A percentile compares a stretch with the other conserved stretches of the same genome.
These are phyloP conservation scores for Spergularia marina DNA, from an alignment of 148 eudicot genomes.

Conservation along the genomic window DNA sequence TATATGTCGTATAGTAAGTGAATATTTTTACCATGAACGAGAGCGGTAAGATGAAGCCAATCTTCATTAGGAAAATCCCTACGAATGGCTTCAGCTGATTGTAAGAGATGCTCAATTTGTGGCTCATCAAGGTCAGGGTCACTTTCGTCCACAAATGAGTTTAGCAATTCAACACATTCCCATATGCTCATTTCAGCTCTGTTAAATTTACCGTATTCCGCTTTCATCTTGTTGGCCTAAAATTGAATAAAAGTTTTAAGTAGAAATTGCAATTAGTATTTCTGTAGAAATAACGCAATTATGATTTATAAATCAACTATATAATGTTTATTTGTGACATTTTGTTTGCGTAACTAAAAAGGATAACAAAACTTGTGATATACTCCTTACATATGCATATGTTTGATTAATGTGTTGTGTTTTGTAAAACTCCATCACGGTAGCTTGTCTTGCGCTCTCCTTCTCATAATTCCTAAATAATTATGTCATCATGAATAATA, in stretches of 20 bases:
- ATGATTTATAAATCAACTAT: no score
- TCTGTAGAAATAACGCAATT: background rate
- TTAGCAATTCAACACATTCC: constrained; percentile 86
- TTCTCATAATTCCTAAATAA: constrained; percentile 41
- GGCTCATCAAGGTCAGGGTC: constrained; percentile 90
- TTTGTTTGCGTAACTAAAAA: no score
- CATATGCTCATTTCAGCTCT: constrained; percentile 88
- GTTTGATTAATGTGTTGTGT: constrained; percentile 52
- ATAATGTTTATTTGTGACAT: no score
- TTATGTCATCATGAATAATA: background rate
- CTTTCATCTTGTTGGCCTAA: constrained; percentile 77
- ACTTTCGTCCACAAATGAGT: constrained; percentile 79
- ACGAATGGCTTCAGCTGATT: constrained; percentile 80
- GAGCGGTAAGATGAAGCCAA: constrained; percentile 89
- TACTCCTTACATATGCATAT: constrained; percentile 45
- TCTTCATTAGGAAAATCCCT: constrained; percentile 76
- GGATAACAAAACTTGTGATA: background rate
- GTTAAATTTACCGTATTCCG: constrained; percentile 56
- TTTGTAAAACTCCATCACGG: constrained; percentile 43
- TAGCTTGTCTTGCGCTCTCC: constrained; percentile 35
- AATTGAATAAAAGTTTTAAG: background rate
- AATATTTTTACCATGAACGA: constrained; percentile 52
- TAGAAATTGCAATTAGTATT: background rate
- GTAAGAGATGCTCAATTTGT: constrained; percentile 82
- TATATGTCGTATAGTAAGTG: no score